Percentiles rank a stretch among this genome's conserved stretches.
phyloP scores from a whole-genome alignment of 257 asterid species.

The Pogostemon cablin region DNA sequence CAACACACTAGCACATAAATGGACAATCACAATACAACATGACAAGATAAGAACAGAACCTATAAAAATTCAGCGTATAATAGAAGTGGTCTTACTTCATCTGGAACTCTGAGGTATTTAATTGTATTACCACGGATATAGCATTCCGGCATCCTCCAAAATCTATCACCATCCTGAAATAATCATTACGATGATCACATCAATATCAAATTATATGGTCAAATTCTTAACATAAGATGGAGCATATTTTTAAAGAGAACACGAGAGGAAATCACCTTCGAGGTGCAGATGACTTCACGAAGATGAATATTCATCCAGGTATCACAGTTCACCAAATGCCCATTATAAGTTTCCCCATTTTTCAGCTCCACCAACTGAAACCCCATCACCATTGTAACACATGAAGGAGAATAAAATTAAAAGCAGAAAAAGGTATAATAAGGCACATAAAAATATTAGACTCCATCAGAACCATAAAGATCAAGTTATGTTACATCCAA shows the following conservation, averaged over 20 bases:
- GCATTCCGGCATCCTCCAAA: constrained; percentile 99
- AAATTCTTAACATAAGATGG: not conserved
- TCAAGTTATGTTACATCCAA: too few relatives aligned
- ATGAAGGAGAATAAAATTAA: constrained; percentile 1
- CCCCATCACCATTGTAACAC: constrained; percentile 27
- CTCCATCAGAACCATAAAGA: too few relatives aligned
- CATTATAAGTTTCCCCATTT: constrained; percentile 96
- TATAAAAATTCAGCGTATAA: too few relatives aligned
- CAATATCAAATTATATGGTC: not conserved
- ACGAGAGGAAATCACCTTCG: constrained; percentile 17
- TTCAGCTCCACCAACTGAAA: constrained; percentile 81
- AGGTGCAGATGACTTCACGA: constrained; percentile 97
- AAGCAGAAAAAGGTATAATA: not conserved
- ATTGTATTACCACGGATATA: constrained; percentile 67
- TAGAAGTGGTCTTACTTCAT: constrained; percentile 56
- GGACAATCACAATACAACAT: too few relatives aligned
- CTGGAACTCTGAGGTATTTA: constrained; percentile 90
- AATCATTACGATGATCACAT: not conserved
- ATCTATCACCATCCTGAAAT: constrained; percentile 92
- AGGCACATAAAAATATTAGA: not conserved
- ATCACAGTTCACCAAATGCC: constrained; percentile 94
- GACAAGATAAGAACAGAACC: too few relatives aligned
- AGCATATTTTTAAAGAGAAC: too few relatives aligned
- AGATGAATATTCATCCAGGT: constrained; percentile 99
- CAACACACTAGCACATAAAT: too few relatives aligned